Evolutionary conservation across 352 stramenopile species (phyloP).

Genomic region (Phytopythium kandeliae): DNA sequence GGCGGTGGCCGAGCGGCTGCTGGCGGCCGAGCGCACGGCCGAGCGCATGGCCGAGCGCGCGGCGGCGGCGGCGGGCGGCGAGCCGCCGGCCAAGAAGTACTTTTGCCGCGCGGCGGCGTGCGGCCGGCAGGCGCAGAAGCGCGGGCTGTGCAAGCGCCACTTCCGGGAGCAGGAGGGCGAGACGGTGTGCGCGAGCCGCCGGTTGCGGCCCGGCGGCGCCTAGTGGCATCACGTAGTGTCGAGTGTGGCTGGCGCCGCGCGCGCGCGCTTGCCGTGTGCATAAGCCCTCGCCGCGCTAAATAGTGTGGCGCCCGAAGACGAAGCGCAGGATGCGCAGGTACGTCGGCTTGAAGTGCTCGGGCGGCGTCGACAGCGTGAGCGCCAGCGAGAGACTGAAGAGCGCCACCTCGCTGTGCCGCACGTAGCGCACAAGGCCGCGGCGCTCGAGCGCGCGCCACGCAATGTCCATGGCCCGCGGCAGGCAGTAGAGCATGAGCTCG

Average conservation of each 20-base stretch:
- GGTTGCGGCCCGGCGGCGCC: too few species aligned
- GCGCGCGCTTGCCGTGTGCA: too few species aligned
- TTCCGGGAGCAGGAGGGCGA: slow-evolving; percentile 35
- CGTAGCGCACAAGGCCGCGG: slow-evolving; percentile 59
- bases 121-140: slow-evolving; percentile 58
- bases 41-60: slow-evolving; percentile 16
- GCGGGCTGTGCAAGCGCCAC: slow-evolving; percentile 57
- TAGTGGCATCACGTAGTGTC: too few species aligned
- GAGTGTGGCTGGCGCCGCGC: too few species aligned
- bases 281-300: slow-evolving; percentile 32
- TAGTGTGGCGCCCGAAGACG: slow-evolving; percentile 73
- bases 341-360: slow-evolving; percentile 79
- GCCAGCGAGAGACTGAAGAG: slow-evolving; percentile 84
- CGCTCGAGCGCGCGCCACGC: slow-evolving; percentile 76
- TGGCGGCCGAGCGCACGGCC: slow-evolving; percentile 8
- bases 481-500: slow-evolving; percentile 84
- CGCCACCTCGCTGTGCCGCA: slow-evolving; percentile 67
- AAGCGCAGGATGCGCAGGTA: slow-evolving; percentile 80
- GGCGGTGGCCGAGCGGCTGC: slow-evolving; percentile 8
- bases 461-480: slow-evolving; percentile 68
- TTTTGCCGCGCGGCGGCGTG: slow-evolving; percentile 60
- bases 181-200: slow-evolving; percentile 8
- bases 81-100: slow-evolving; percentile 45
- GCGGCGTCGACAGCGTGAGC: slow-evolving; percentile 77
- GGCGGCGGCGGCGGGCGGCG: slow-evolving; percentile 6